phyloP scores from a whole-genome alignment of 2,329 filamentous ascomycete species.

The Pestalotiopsis sp. region DNA sequence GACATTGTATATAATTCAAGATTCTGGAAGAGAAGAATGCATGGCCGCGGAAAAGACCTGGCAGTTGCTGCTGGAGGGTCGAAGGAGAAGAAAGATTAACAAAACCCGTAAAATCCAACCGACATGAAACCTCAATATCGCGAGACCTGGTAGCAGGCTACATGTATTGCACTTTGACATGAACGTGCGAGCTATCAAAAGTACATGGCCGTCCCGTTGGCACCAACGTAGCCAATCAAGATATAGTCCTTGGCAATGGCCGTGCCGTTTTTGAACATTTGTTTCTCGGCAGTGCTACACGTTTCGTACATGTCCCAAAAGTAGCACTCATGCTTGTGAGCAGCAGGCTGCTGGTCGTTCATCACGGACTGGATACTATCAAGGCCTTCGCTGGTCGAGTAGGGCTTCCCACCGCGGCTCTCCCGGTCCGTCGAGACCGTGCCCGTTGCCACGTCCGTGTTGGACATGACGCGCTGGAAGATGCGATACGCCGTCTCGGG shows the following conservation, averaged over 20 bases:
- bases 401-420: neutral
- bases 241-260: slow-evolving; percentile 11
- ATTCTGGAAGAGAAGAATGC: neutral
- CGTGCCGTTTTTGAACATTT: slow-evolving; percentile 3
- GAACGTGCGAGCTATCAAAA: neutral
- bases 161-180: neutral
- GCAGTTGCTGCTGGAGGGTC: neutral
- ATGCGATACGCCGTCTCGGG: slow-evolving; percentile 11
- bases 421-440: neutral
- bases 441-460: slow-evolving; percentile 10
- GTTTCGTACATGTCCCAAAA: slow-evolving; percentile 15
- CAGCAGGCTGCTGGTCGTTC: neutral
- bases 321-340: slow-evolving; percentile 11
- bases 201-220: slow-evolving; percentile 4
- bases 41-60: neutral
- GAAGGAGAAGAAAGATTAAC: neutral
- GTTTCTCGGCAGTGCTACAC: neutral
- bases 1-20: slow-evolving; percentile 21
- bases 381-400: neutral
- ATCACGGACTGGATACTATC: neutral
- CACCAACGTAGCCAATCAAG: slow-evolving; percentile 4
- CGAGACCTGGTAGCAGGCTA: neutral
- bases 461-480: slow-evolving; percentile 6
- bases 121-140: neutral
- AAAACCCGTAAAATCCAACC: neutral